Conservation (phyloP, 306 rosid genomes). For the Prunus mume region DNA sequence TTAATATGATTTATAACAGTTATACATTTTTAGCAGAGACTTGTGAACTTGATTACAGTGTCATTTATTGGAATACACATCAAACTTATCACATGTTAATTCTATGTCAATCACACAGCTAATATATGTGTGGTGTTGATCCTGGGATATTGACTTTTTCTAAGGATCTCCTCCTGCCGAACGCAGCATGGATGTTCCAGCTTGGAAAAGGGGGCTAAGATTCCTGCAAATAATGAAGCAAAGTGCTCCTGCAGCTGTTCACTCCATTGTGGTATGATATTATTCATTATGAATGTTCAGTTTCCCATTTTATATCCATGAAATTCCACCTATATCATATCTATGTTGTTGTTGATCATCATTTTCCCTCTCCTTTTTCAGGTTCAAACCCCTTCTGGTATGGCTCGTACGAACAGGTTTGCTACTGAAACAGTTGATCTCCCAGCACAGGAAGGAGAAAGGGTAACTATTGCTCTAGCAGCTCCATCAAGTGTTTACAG, state of each 20-base stretch:
- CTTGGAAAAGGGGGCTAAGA: slow-evolving; percentile 81
- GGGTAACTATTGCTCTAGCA: slow-evolving; percentile 86
- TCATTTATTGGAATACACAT: slow-evolving; percentile 1
- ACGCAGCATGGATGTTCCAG: slow-evolving; percentile 98
- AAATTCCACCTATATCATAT: neutral
- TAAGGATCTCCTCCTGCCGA: slow-evolving; percentile 99
- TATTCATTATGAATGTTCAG: slow-evolving; percentile 21
- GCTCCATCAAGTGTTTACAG: slow-evolving; percentile 78
- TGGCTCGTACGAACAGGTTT: slow-evolving; percentile 90
- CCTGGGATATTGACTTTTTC: slow-evolving; percentile 88
- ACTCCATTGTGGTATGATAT: slow-evolving; percentile 82
- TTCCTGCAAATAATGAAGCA: slow-evolving; percentile 63
- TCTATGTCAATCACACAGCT: slow-evolving; percentile 29
- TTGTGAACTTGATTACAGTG: neutral
- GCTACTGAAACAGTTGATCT: slow-evolving; percentile 92
- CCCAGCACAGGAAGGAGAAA: slow-evolving; percentile 92
- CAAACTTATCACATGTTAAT: neutral
- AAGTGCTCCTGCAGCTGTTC: slow-evolving; percentile 80
- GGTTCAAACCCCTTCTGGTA: slow-evolving; percentile 90
- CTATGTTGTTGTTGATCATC: slow-evolving; percentile 5
- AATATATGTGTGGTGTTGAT: slow-evolving; percentile 71
- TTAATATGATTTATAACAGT: neutral
- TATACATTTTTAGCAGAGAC: neutral
- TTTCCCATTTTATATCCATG: neutral
- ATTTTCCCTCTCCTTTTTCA: slow-evolving; percentile 25